A percentile compares a stretch with the other conserved stretches of the same genome.
phyloP scores from a whole-genome alignment of 306 rosid genomes.

The Ormosia semicastrata region DNA sequence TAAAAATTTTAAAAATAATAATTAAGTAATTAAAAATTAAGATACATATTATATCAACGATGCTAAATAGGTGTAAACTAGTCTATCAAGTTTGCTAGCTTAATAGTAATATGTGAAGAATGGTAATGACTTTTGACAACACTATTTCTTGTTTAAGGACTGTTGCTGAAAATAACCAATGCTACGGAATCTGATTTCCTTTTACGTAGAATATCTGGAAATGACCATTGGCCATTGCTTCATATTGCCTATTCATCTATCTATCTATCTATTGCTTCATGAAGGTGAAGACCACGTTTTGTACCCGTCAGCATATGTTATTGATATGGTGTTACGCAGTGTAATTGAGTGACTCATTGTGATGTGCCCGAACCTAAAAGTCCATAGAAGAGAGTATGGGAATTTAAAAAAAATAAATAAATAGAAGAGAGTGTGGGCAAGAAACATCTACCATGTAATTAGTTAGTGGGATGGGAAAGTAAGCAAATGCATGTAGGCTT shows the following conservation, averaged over 20 bases:
- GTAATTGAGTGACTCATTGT: background rate
- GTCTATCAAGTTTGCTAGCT: background rate
- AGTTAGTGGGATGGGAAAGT: background rate
- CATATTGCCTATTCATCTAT: background rate
- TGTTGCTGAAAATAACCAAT: background rate
- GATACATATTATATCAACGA: too few species aligned
- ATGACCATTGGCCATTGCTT: background rate
- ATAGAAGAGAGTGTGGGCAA: background rate
- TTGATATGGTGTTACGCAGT: background rate
- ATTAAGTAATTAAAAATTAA: too few species aligned
- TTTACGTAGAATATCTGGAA: background rate
- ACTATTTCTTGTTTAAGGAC: background rate
- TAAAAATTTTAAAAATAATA: too few species aligned
- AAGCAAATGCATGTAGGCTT: background rate
- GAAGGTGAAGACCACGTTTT: background rate
- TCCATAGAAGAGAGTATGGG: slow-evolving; percentile 11
- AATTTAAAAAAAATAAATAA: too few species aligned
- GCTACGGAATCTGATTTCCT: background rate
- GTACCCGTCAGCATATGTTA: background rate
- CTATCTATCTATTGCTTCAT: background rate
- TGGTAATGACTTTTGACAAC: background rate
- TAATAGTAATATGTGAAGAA: background rate
- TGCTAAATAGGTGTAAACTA: too few species aligned
- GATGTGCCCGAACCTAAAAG: background rate
- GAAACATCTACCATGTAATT: background rate